phyloP scores from a whole-genome alignment of 2,329 filamentous ascomycete genomes.

The Cladosporium sp. region DNA sequence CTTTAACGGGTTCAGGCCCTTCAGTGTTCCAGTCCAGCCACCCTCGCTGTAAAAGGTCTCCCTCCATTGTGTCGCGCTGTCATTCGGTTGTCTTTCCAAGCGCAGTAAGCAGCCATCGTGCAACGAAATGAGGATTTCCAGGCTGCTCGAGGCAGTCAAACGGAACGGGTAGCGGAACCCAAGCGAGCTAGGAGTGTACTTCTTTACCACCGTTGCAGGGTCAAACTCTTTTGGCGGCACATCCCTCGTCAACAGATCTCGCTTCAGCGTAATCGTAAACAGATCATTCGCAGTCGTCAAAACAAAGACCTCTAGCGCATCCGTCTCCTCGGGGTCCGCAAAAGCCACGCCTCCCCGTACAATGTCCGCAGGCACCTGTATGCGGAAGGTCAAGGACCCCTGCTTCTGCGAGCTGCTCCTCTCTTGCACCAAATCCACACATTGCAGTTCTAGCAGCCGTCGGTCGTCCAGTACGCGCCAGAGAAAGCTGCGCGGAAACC shows the following conservation, averaged over 20 bases:
- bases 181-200: constrained; percentile 65
- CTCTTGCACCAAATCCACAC: constrained; percentile 70
- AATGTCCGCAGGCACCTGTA: constrained; percentile 76
- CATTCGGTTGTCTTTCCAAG: constrained; percentile 55
- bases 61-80: constrained; percentile 55
- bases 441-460: constrained; percentile 73
- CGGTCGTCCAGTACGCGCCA: constrained; percentile 84
- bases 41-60: constrained; percentile 67
- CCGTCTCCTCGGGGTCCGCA: constrained; percentile 70
- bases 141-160: constrained; percentile 64
- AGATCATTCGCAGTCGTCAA: constrained; percentile 73
- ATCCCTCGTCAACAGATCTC: constrained; percentile 68
- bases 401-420: constrained; percentile 35
- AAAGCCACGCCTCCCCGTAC: constrained; percentile 74
- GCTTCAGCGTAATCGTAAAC: constrained; percentile 75
- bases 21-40: constrained; percentile 59
- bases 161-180: constrained; percentile 74
- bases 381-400: constrained; percentile 61
- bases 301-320: constrained; percentile 72
- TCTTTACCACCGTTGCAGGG: constrained; percentile 69
- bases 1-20: constrained; percentile 61
- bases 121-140: constrained; percentile 73
- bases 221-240: constrained; percentile 58
- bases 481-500: constrained; percentile 75
- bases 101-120: constrained; percentile 70